Base-by-base conservation (phyloP, 331 rosid genomes). In the Pyracantha coccinea region DNA sequence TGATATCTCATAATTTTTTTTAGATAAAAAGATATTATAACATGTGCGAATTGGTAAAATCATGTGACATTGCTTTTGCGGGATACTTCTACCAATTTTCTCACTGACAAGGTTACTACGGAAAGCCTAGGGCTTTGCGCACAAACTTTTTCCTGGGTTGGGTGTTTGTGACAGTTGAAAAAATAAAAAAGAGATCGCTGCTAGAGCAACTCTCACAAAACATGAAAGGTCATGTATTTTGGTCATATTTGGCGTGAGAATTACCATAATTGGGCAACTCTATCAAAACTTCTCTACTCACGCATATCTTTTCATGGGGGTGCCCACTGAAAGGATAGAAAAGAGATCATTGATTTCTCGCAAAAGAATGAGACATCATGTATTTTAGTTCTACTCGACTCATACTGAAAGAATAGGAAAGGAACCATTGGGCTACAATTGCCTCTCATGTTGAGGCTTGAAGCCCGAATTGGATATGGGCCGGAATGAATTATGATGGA, bases 191-290 rank as follows among this genome's bases (percentile, higher is more conserved):
- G 54, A 47, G 55, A 50, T 2, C 2, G 1, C 0, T 15, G 0
- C 8, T 0, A 15, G 9, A 50, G 55, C n/a, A 50, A 0, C 8
- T 47, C 4, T 6, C 8, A 0, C 8, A 2, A 47, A 13, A 47
- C 0, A 16, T 1, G 20, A 50, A 3, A 16, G 3, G 0, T 50
- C 9, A 0, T 50, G 54, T 16, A 50, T 50, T 50, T 50, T 0
- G 1, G 7, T 50, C 54, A 5, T 50, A 50, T 50, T 16, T 50
- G 0, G 0, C 0, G 1, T 2, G 20, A 16, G 8, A 50, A 14
- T 2, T 5, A 35, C 12, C 0, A 0, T 50, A 16, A 50, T 50
- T 16, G 16, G 2, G 4, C 0, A 5, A 50, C 0, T 1, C 4
- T 50, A 50, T 16, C 54, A 50, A 50, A 50, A 50, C 16, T 50